phyloP scores from a whole-genome alignment of 1,284 basidiomycete species.

The Moesziomyces sp. region DNA sequence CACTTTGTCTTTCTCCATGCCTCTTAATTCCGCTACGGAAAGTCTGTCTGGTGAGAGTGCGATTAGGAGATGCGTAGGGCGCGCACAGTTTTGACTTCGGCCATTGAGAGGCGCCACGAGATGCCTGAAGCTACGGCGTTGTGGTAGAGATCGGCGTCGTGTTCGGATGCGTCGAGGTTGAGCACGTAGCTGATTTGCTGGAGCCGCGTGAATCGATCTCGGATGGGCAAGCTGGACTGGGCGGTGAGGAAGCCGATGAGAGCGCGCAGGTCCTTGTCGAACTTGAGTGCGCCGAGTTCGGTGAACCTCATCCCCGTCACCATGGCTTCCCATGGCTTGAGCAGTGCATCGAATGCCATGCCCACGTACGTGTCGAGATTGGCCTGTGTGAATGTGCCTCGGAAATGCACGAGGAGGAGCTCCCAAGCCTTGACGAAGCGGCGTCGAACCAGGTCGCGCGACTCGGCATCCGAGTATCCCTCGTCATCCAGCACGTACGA shows the following conservation, averaged over 20 bases:
- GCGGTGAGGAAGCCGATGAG: conserved; percentile 83
- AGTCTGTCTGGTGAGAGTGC: neutral
- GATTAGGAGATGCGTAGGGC: conserved; percentile 17
- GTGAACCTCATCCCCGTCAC: conserved; percentile 84
- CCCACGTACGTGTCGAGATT: conserved; percentile 89
- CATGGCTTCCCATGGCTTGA: conserved; percentile 92
- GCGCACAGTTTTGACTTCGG: conserved; percentile 52
- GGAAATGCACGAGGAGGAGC: conserved; percentile 71
- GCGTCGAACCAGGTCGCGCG: conserved; percentile 85
- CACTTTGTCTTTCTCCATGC: neutral
- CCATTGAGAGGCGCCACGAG: conserved; percentile 56
- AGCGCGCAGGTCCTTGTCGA: conserved; percentile 90
- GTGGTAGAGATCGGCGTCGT: conserved; percentile 72
- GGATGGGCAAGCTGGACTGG: conserved; percentile 81
- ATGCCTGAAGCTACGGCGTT: conserved; percentile 50
- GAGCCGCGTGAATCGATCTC: conserved; percentile 89
- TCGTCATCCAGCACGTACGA: conserved; percentile 87
- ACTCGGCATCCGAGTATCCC: conserved; percentile 81
- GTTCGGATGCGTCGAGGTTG: conserved; percentile 89
- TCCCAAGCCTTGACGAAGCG: conserved; percentile 89
- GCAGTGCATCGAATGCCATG: conserved; percentile 83
- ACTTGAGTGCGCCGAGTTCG: conserved; percentile 96
- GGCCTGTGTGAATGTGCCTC: conserved; percentile 85
- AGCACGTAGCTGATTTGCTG: conserved; percentile 93
- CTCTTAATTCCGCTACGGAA: too few species aligned